Percentiles rank a stretch among this genome's conserved stretches.
Evolutionary conservation across 2,329 filamentous ascomycete genomes (phyloP).

Genomic region (Aspergillus bombycis): DNA sequence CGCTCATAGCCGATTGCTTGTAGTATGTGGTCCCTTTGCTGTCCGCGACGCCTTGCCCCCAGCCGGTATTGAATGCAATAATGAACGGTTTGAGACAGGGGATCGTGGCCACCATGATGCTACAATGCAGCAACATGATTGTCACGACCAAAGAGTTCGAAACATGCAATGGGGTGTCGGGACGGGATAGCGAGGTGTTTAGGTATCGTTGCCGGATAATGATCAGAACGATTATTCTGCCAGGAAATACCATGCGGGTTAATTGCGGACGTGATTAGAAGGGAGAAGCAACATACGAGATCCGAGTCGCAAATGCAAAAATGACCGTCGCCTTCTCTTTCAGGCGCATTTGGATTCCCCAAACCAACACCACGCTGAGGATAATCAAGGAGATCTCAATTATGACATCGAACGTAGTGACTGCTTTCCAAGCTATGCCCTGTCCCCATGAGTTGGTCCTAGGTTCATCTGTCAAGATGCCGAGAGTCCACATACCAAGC

Average conservation of each 20-base stretch:
- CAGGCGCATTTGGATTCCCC: constrained; percentile 26
- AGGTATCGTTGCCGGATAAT: constrained; percentile 41
- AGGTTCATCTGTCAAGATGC: too few species aligned
- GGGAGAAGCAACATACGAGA: constrained; percentile 9
- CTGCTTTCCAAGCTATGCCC: constrained; percentile 39
- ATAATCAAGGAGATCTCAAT: constrained; percentile 23
- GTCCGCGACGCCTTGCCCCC: constrained; percentile 21
- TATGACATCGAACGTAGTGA: constrained; percentile 44
- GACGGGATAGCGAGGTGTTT: constrained; percentile 18
- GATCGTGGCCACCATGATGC: constrained; percentile 46
- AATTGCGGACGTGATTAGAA: not conserved
- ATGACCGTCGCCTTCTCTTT: constrained; percentile 20
- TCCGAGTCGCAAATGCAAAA: constrained; percentile 21
- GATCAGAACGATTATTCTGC: constrained; percentile 31
- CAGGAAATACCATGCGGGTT: not conserved
- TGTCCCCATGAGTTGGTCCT: not conserved
- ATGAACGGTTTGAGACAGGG: constrained; percentile 48
- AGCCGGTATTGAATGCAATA: constrained; percentile 46
- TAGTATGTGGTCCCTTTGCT: constrained; percentile 5
- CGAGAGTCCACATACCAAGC: constrained; percentile 15
- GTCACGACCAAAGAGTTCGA: constrained; percentile 39
- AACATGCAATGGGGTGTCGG: constrained; percentile 36
- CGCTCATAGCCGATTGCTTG: not conserved
- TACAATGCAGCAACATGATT: constrained; percentile 44
- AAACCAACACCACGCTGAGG: constrained; percentile 29